phyloP scores from a whole-genome alignment of 352 stramenopile species.

The Phytophthora meadii region DNA sequence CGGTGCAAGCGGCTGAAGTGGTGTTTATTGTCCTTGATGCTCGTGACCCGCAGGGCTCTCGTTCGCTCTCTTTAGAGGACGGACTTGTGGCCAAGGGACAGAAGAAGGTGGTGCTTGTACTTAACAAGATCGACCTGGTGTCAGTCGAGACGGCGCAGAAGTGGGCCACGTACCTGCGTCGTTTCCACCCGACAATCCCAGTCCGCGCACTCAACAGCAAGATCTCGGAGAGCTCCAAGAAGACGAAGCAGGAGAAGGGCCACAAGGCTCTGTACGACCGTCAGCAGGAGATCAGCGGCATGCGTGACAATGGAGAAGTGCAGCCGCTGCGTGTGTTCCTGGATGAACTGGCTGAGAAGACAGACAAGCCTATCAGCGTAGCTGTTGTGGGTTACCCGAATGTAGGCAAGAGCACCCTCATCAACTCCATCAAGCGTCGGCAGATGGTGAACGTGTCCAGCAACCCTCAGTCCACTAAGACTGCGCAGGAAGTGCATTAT shows the following conservation, averaged over 20 bases:
- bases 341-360: conserved; percentile 95
- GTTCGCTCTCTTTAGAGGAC: conserved; percentile 94
- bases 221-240: conserved; percentile 93
- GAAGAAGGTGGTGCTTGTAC: conserved; percentile 97
- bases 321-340: conserved; percentile 95
- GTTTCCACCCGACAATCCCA: conserved; percentile 95
- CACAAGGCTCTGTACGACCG: conserved; percentile 75
- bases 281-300: conserved; percentile 62
- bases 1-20: conserved; percentile 66
- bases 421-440: conserved; percentile 95
- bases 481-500: conserved; percentile 92
- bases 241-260: conserved; percentile 73
- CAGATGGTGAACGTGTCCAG: conserved; percentile 55
- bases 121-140: conserved; percentile 99
- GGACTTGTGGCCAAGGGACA: conserved; percentile 93
- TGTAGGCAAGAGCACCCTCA: conserved; percentile 93
- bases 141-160: conserved; percentile 89
- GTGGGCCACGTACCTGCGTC: conserved; percentile 94
- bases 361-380: conserved; percentile 81
- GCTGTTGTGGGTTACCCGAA: conserved; percentile 99
- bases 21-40: conserved; percentile 95
- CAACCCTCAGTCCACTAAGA: conserved; percentile 80
- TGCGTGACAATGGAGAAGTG: conserved; percentile 83
- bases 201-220: conserved; percentile 80
- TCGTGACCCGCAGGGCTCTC: conserved; percentile 96